A percentile compares a stretch with the other conserved stretches of the same genome.
These are phyloP conservation scores for Cyberlindnera americana DNA, from an alignment of 805 yeast genomes.

Conservation along the genomic window DNA sequence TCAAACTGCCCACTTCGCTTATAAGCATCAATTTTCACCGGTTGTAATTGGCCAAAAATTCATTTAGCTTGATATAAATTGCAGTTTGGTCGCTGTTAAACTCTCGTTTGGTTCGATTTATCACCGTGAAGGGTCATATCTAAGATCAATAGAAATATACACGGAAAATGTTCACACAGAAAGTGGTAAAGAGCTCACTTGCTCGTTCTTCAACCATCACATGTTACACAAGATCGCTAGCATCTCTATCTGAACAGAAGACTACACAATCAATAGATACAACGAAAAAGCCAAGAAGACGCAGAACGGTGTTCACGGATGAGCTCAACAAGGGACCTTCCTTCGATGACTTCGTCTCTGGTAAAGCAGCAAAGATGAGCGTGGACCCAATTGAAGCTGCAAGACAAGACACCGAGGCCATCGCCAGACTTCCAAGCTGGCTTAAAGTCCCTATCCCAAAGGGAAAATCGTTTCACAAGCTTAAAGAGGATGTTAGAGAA, in stretches of 20 bases:
- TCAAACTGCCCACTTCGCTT: slow-evolving; percentile 7
- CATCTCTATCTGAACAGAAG: slow-evolving; percentile 16
- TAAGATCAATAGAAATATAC: too few species aligned
- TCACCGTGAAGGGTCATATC: too few species aligned
- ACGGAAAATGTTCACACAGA: slow-evolving; percentile 5
- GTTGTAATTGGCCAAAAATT: not conserved
- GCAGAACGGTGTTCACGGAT: slow-evolving; percentile 62
- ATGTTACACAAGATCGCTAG: slow-evolving; percentile 14
- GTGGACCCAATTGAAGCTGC: slow-evolving; percentile 79
- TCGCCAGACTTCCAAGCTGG: slow-evolving; percentile 79
- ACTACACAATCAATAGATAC: not conserved
- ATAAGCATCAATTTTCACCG: slow-evolving; percentile 7
- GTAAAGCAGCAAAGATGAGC: slow-evolving; percentile 63
- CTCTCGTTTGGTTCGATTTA: too few species aligned
- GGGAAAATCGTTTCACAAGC: slow-evolving; percentile 76
- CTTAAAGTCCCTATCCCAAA: slow-evolving; percentile 95
- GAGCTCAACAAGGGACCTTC: slow-evolving; percentile 81
- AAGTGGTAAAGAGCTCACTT: slow-evolving; percentile 5
- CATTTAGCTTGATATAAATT: too few species aligned
- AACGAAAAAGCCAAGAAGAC: slow-evolving; percentile 37
- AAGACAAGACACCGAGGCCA: slow-evolving; percentile 57
- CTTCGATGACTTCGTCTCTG: slow-evolving; percentile 85
- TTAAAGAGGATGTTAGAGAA: slow-evolving; percentile 85
- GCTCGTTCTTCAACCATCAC: slow-evolving; percentile 6
- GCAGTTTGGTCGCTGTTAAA: too few species aligned